Evolutionary conservation across 768 basidiomycete genomes (phyloP).

Genomic region (Suillus weaverae): DNA sequence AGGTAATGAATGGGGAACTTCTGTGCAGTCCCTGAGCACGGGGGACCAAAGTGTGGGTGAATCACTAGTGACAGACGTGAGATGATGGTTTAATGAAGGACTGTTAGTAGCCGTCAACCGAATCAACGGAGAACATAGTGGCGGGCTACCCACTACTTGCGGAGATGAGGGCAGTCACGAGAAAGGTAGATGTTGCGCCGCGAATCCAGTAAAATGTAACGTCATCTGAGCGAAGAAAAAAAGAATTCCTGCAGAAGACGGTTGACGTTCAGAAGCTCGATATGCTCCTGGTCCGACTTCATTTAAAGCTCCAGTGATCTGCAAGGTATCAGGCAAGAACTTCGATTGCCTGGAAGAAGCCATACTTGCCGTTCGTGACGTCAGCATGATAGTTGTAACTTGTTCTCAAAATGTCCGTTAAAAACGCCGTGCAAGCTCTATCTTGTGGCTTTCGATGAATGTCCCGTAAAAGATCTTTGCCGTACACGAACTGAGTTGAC

Average conservation of each 20-base stretch:
- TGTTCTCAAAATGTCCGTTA: slow-evolving; percentile 54
- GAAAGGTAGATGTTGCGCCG: background rate
- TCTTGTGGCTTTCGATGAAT: slow-evolving; percentile 92
- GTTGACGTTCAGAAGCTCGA: background rate
- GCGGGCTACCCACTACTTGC: background rate
- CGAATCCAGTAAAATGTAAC: background rate
- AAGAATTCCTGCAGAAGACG: background rate
- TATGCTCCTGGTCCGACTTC: slow-evolving; percentile 77
- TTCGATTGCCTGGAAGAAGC: slow-evolving; percentile 45
- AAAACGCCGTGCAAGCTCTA: slow-evolving; percentile 64
- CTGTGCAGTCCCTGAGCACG: background rate
- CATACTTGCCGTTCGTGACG: slow-evolving; percentile 76
- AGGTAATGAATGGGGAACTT: background rate
- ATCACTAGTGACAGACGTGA: background rate
- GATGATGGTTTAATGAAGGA: background rate
- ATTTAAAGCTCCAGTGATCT: slow-evolving; percentile 82
- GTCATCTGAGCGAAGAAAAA: background rate
- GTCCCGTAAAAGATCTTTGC: slow-evolving; percentile 98
- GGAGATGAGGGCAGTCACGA: background rate
- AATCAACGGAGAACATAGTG: background rate
- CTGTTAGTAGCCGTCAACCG: background rate
- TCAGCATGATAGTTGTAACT: slow-evolving; percentile 81
- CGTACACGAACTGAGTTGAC: slow-evolving; percentile 95
- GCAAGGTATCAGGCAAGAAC: slow-evolving; percentile 65
- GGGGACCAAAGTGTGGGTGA: background rate